Base-by-base conservation (phyloP, 352 stramenopile species). In the Phytophthora nicotianae region DNA sequence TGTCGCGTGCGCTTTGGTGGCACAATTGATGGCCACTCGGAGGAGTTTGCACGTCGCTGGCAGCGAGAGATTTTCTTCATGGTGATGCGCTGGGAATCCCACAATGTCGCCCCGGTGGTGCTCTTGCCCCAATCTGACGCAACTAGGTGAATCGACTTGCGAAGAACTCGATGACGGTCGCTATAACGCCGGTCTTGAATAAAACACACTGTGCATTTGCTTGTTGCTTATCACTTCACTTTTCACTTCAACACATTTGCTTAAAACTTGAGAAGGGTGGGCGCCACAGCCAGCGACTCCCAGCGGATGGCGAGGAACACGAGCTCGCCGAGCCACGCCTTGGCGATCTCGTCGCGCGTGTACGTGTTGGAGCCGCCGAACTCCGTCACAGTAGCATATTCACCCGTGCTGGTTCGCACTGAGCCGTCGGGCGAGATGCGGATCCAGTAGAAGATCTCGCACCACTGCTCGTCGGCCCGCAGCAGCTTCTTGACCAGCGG, bases 371-470 rank as follows among this genome's bases (percentile, higher is more conserved):
- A 64, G 20, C 80, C 77, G 17, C 80, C 80, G 48, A 89, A 85
- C 58, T 85, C 68, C 16, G 61, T 50, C 14, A 50, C 29, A 0
- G 59, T 61, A 8, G 20, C 9, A 19, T 50, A 53, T 4, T 62
- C 56, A 6, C 26, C 37, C 3, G 41, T 54, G 29, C 40, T 50
- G 14, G 43, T 33, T 17, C 16, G 38, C 33, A 68, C 51, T 5
- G 13, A 40, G 26, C 54, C 21, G 38, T 66, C 14, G 2, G 68
- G 59, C 19, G 38, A 46, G 3, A 55, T 46, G 45, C 77, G 70
- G 62, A 85, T 76, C 75, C 77, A 89, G 57, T 89, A 89, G 60
- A 86, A 86, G 47, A 88, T 77, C 45, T 90, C 74, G 64, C 74
- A 85, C 78, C 78, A 90, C 24, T 68, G 35, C 54, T 90, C 76